Percentiles rank a stretch among this genome's conserved stretches.
These are phyloP conservation scores for Quercus cerris DNA, from an alignment of 306 rosid genomes.

Conservation along the genomic window DNA sequence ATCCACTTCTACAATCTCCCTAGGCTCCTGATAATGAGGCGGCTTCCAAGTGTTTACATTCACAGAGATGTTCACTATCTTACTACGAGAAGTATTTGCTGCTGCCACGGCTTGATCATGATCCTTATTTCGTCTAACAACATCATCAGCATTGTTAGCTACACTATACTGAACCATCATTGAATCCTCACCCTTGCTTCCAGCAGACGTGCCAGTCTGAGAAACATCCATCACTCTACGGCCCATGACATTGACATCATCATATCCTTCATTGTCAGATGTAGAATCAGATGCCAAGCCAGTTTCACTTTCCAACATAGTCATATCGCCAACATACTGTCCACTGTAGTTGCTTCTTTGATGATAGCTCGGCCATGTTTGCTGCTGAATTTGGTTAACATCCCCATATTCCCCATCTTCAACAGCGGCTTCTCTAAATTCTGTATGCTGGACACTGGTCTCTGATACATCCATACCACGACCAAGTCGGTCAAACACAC, in stretches of 20 bases:
- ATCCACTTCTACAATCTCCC: constrained; percentile 46
- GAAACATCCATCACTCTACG: constrained; percentile 43
- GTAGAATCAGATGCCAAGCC: constrained; percentile 57
- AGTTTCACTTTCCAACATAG: constrained; percentile 48
- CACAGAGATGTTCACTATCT: constrained; percentile 58
- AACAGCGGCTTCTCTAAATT: constrained; percentile 22
- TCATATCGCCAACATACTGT: constrained; percentile 33
- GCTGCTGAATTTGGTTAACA: constrained; percentile 36
- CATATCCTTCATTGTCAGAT: constrained; percentile 67
- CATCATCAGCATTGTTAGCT: constrained; percentile 46
- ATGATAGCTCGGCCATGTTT: constrained; percentile 29
- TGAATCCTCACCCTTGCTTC: constrained; percentile 46
- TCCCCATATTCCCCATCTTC: constrained; percentile 45
- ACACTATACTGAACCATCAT: constrained; percentile 43
- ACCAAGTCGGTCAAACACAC: constrained; percentile 93
- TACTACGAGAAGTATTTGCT: constrained; percentile 50
- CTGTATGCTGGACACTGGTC: constrained; percentile 30
- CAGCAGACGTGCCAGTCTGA: constrained; percentile 48
- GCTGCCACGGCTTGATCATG: constrained; percentile 46
- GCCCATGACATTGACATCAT: constrained; percentile 42
- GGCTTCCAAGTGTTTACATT: constrained; percentile 78
- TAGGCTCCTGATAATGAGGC: constrained; percentile 51
- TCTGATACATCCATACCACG: constrained; percentile 42
- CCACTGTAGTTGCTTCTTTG: constrained; percentile 42
- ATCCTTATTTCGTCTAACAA: constrained; percentile 32